Conservation (phyloP, 2,329 filamentous ascomycete genomes). For the Ceratocystis cacaofunesta region DNA sequence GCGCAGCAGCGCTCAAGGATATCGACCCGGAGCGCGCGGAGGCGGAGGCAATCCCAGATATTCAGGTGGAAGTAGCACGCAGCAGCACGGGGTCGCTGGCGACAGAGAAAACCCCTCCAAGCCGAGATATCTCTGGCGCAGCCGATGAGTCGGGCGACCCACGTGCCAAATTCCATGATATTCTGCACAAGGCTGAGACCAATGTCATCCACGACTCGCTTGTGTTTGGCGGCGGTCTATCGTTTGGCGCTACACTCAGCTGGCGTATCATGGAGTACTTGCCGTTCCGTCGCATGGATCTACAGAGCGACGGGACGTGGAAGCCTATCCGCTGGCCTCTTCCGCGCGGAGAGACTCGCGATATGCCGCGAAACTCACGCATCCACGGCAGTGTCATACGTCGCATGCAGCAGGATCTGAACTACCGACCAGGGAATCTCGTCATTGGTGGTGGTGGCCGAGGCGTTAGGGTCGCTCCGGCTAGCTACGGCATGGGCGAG, state of each 20-base stretch:
- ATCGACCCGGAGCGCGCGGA: constrained; percentile 2
- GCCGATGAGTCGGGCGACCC: background rate
- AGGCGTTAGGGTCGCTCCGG: constrained; percentile 46
- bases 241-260: constrained; percentile 39
- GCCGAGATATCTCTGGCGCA: too few species aligned
- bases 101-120: background rate
- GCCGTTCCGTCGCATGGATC: constrained; percentile 67
- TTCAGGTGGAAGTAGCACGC: constrained; percentile 25
- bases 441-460: constrained; percentile 67
- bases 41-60: constrained; percentile 21
- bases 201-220: constrained; percentile 57
- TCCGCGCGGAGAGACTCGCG: constrained; percentile 61
- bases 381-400: constrained; percentile 63
- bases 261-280: constrained; percentile 75
- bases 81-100: constrained; percentile 5
- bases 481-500: constrained; percentile 50
- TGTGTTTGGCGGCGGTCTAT: constrained; percentile 45
- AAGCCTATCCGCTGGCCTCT: constrained; percentile 67
- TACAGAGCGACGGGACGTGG: constrained; percentile 59
- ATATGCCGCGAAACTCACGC: constrained; percentile 54
- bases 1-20: constrained; percentile 28
- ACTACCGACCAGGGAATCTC: constrained; percentile 63
- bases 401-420: constrained; percentile 47
- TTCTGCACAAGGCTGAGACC: constrained; percentile 42
- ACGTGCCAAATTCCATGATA: constrained; percentile 35